Conservation (phyloP, 805 yeast species). For the Pichia paraexigua region DNA sequence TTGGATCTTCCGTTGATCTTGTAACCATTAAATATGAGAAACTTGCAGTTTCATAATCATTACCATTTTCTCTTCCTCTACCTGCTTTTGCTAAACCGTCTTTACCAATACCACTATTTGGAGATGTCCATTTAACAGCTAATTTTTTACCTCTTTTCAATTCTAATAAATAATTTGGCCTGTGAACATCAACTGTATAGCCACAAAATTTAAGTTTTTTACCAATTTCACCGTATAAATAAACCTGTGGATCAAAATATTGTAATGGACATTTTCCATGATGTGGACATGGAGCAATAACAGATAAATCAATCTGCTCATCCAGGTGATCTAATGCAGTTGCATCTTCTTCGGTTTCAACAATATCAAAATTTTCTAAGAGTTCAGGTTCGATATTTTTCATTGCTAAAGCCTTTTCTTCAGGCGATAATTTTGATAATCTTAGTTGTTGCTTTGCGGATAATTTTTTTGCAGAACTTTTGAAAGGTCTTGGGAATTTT, state of each 20-base stretch:
- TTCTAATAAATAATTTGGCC: constrained; percentile 79
- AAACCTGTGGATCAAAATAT: constrained; percentile 61
- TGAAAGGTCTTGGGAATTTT: constrained; percentile 64
- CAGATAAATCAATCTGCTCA: constrained; percentile 41
- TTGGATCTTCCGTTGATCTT: constrained; percentile 40
- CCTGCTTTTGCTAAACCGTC: constrained; percentile 45
- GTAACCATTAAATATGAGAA: constrained; percentile 69
- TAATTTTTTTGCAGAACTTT: constrained; percentile 23
- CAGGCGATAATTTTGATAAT: constrained; percentile 7
- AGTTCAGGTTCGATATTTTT: constrained; percentile 21
- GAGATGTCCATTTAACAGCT: constrained; percentile 63
- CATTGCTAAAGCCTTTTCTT: constrained; percentile 15
- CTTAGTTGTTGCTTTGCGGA: constrained; percentile 4
- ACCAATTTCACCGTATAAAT: constrained; percentile 44
- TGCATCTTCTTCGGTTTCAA: constrained; percentile 10
- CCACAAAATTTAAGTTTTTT: constrained; percentile 66
- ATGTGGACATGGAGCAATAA: constrained; percentile 88
- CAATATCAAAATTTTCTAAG: constrained; percentile 19
- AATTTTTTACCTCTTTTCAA: constrained; percentile 73
- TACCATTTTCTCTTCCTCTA: constrained; percentile 70
- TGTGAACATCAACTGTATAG: constrained; percentile 57
- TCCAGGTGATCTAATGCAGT: background rate
- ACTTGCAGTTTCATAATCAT: constrained; percentile 60
- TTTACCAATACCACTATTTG: constrained; percentile 49
- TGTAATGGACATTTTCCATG: constrained; percentile 84